phyloP scores from a whole-genome alignment of 2,329 filamentous ascomycete species.

The Xylaria sp. region DNA sequence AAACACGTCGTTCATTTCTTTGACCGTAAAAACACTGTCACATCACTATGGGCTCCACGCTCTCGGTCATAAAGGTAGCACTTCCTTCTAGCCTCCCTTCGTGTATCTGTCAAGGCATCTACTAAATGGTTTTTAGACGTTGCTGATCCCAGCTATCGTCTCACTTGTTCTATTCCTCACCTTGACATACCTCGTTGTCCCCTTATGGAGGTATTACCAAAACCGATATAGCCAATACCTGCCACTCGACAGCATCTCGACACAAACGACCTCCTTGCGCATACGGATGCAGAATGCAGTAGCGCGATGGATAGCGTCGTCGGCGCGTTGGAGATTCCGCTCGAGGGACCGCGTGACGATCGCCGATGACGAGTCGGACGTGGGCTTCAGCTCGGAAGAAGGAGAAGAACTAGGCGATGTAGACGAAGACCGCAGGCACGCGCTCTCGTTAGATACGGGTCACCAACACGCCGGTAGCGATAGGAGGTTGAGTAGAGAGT shows the following conservation, averaged over 20 bases:
- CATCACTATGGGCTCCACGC: conserved; percentile 43
- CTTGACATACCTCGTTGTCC: conserved; percentile 68
- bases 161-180: conserved; percentile 72
- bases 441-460: conserved; percentile 46
- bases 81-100: not conserved
- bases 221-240: conserved; percentile 76
- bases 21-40: not conserved
- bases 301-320: conserved; percentile 49
- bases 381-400: conserved; percentile 67
- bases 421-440: conserved; percentile 53
- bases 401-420: conserved; percentile 72
- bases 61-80: conserved; percentile 48
- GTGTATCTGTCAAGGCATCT: not conserved
- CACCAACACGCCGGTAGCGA: conserved; percentile 53
- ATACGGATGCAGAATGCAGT: conserved; percentile 54
- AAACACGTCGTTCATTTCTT: not conserved
- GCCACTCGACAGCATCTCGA: conserved; percentile 68
- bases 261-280: conserved; percentile 60
- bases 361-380: conserved; percentile 48
- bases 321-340: conserved; percentile 56
- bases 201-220: conserved; percentile 72
- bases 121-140: conserved; percentile 56
- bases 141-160: conserved; percentile 73
- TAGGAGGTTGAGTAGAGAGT: conserved; percentile 76
- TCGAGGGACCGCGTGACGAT: conserved; percentile 48